A percentile compares a stretch with the other conserved stretches of the same genome.
These are phyloP conservation scores for Daldinia concentrica DNA, from an alignment of 495 filamentous ascomycete species.

Conservation along the genomic window DNA sequence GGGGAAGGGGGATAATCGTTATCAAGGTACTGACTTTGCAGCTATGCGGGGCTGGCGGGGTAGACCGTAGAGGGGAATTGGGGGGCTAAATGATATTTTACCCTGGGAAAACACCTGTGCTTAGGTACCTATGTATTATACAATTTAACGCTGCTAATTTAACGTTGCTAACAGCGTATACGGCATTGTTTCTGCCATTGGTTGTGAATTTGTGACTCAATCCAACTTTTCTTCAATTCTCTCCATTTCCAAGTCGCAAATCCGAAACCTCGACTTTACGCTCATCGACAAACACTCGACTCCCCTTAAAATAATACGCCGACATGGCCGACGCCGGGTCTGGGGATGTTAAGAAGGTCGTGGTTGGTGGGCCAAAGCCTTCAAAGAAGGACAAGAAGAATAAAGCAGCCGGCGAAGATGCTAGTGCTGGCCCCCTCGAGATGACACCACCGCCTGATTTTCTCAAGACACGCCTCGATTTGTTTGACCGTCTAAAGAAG, in stretches of 20 bases:
- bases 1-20: too few species aligned
- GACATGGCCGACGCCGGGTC: conserved; percentile 46
- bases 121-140: too few species aligned
- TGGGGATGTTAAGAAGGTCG: conserved; percentile 61
- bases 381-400: conserved; percentile 62
- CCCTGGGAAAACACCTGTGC: not conserved
- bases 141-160: not conserved
- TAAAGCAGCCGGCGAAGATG: conserved; percentile 52
- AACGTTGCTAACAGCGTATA: not conserved
- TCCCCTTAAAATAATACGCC: not conserved
- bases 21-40: too few species aligned
- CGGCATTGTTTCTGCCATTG: not conserved
- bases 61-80: not conserved
- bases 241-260: not conserved
- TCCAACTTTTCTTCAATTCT: not conserved
- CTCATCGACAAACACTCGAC: not conserved
- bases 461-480: conserved; percentile 79
- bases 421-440: conserved; percentile 59
- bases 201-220: not conserved
- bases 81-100: conserved; percentile 2
- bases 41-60: not conserved
- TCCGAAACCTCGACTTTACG: not conserved
- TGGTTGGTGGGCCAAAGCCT: conserved; percentile 56
- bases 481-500: conserved; percentile 90
- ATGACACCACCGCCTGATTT: conserved; percentile 77